Evolutionary conservation across 495 filamentous ascomycete genomes (phyloP).

Genomic region (Lasiosphaeria ovina): DNA sequence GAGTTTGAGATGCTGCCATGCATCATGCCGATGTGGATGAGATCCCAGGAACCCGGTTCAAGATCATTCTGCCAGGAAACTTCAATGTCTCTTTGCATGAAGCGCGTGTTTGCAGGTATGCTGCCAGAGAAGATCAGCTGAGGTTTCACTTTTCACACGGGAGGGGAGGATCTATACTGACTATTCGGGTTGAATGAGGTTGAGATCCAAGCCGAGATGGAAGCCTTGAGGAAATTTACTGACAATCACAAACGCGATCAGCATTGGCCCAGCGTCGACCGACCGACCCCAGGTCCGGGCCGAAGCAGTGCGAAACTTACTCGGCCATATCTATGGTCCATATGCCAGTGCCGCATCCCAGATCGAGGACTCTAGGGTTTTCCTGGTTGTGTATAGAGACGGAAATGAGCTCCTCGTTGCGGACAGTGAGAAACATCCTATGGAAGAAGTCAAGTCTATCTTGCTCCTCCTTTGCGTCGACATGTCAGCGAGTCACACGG

Average conservation of each 20-base stretch:
- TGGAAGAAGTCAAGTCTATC: constrained; percentile 79
- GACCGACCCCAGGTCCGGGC: not conserved
- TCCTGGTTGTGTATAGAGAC: constrained; percentile 47
- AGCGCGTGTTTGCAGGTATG: constrained; percentile 67
- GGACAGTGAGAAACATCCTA: constrained; percentile 67
- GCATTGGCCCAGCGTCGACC: not conserved
- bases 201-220: constrained; percentile 55
- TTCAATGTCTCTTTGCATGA: constrained; percentile 76
- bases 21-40: constrained; percentile 83
- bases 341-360: constrained; percentile 88
- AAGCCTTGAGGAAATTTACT: constrained; percentile 25
- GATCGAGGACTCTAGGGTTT: constrained; percentile 63
- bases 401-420: constrained; percentile 54
- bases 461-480: constrained; percentile 54
- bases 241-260: constrained; percentile 17
- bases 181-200: constrained; percentile 75
- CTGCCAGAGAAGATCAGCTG: constrained; percentile 36
- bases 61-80: constrained; percentile 64
- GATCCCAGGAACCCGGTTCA: constrained; percentile 73
- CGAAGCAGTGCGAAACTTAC: constrained; percentile 44
- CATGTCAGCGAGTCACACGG: constrained; percentile 4
- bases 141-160: not conserved
- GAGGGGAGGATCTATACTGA: constrained; percentile 32
- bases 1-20: constrained; percentile 74
- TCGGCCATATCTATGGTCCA: constrained; percentile 88